Conservation (phyloP, 371 early-diverging fungal species). For the Thermomucor indicae-seudaticae region DNA sequence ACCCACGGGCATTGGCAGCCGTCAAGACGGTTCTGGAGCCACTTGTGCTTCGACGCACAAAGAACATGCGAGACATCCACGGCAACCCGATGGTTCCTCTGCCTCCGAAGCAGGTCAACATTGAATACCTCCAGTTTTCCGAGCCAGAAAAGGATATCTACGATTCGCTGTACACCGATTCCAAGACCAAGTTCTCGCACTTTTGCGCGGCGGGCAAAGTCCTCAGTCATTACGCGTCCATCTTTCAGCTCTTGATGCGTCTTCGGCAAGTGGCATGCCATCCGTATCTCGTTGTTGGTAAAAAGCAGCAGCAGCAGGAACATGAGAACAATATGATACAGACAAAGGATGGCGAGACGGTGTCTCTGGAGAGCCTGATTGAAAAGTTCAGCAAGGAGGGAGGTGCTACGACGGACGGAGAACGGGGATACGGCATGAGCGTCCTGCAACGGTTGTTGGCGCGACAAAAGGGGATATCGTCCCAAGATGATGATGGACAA, state of each 20-base stretch:
- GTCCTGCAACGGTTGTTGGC: conserved; percentile 9
- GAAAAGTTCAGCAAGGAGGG: conserved; percentile 28
- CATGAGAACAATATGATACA: conserved; percentile 1
- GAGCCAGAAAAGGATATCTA: conserved; percentile 41
- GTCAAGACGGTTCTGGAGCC: conserved; percentile 69
- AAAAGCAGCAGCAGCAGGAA: conserved; percentile 9
- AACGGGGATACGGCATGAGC: conserved; percentile 9
- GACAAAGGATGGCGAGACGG: conserved; percentile 23
- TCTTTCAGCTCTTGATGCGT: conserved; percentile 46
- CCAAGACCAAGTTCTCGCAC: conserved; percentile 41
- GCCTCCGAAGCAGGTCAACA: conserved; percentile 54
- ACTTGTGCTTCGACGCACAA: conserved; percentile 63
- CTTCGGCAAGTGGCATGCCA: conserved; percentile 70
- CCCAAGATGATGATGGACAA: neutral
- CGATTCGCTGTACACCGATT: conserved; percentile 40
- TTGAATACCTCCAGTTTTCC: conserved; percentile 57
- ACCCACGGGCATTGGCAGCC: conserved; percentile 49
- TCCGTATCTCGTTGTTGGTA: conserved; percentile 46
- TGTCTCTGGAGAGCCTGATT: conserved; percentile 44
- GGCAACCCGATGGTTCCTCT: conserved; percentile 61
- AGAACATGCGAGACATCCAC: conserved; percentile 48
- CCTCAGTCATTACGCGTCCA: conserved; percentile 43
- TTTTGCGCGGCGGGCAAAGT: conserved; percentile 40
- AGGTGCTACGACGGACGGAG: too few relatives aligned
- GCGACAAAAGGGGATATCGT: neutral